These are phyloP conservation scores for Fusarium odoratissimum DNA, from an alignment of 2,329 filamentous ascomycete genomes.

Conservation along the genomic window DNA sequence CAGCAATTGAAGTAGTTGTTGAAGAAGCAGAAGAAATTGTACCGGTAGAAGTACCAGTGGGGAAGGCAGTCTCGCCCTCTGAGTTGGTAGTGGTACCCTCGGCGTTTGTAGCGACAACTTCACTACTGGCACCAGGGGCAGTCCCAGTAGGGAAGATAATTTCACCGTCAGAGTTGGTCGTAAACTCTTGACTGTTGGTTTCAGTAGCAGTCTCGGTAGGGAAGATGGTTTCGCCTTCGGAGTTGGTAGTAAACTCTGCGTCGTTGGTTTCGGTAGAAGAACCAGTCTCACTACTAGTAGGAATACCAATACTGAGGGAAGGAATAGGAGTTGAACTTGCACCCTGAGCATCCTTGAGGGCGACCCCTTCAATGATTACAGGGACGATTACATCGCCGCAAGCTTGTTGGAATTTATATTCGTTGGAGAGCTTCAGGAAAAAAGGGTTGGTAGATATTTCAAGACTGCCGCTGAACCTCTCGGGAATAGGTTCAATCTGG, in stretches of 20 bases:
- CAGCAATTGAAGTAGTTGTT: constrained; percentile 28
- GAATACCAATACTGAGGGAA: background rate
- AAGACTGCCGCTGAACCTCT: accelerated
- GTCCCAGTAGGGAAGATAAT: constrained; percentile 45
- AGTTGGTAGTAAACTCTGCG: background rate
- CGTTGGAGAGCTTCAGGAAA: background rate
- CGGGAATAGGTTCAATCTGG: background rate
- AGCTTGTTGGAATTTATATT: background rate
- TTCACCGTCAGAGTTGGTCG: background rate
- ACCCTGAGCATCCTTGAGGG: background rate
- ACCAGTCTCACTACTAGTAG: too few species aligned
- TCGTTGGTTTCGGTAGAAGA: background rate
- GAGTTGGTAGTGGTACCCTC: background rate
- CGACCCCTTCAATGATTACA: background rate
- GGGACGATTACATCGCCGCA: background rate
- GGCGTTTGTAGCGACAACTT: too few species aligned
- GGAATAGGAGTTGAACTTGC: background rate
- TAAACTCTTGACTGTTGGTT: background rate
- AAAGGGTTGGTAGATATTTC: background rate
- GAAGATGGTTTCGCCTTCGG: background rate
- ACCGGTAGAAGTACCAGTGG: background rate
- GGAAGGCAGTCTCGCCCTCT: background rate
- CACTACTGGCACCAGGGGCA: background rate
- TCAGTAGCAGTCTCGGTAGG: constrained; percentile 44
- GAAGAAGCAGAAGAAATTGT: constrained; percentile 29